Evolutionary conservation across 768 basidiomycete species (phyloP), one percentile per base, ranked within the genome.

Genomic region (Leccinum imitatum): DNA sequence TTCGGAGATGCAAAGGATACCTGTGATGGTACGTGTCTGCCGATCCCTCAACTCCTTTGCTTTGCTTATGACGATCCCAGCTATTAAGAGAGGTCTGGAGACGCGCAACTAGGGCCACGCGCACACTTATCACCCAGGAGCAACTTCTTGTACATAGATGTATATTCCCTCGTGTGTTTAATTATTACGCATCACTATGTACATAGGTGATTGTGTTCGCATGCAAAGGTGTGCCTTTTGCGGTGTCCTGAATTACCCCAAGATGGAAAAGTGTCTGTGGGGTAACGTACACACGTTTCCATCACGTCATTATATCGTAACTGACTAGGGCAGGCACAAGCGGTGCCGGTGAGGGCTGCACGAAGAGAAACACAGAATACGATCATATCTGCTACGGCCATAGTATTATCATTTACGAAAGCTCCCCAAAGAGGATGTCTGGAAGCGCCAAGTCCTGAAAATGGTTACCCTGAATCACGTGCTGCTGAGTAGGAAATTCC

Each of bases 1-100:
- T 95, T 95, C 66, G 93, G 93, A 48, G 93, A 95, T 72, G 93
- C 93, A 35, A 93, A 93, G 70, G 89, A 91, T 67, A 90, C 89
- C 31, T 94, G 93, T 66, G 93, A 95, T 73, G 92, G 90, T 89
- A 60, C 65, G 77, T 63, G 33, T 60, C 27, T 50, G 21, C 30
- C 14, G 15, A 58, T 33, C 30, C 9, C 5, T 10, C 23, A 23
- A 27, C 2, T 50, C 19, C 27, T 46, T n/a, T n/a, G 11, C 4
- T 13, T 59, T 31, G 60, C 53, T 54, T 6, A 48, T 41, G 52
- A 54, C n/a, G 3, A 39, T 46, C 14, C 6, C 59, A 86, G 85
- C 85, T 50, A 82, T 87, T 70, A 86, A 86, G 70, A 81, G 80
- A 50, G 83, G 82, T n/a, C 75, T 87, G 15, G 84, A 84, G 61